phyloP scores from a whole-genome alignment of 1,284 basidiomycete species.

The Moesziomyces sp. region DNA sequence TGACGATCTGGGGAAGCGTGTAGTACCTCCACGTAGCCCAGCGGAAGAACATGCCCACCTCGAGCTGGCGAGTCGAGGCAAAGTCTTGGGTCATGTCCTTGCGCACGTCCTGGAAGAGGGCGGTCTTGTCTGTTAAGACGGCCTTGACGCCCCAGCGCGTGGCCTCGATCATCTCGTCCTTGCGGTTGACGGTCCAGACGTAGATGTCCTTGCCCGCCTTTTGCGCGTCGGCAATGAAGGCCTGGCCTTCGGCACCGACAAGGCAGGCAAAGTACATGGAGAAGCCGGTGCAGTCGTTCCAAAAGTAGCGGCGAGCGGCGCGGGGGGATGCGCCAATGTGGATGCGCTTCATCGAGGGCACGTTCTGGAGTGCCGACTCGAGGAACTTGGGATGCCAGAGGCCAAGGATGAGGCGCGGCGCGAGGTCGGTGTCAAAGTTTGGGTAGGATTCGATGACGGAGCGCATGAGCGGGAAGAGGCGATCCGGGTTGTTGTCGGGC shows the following conservation, averaged over 20 bases:
- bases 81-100: constrained; percentile 71
- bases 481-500: constrained; percentile 87
- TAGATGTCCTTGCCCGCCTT: constrained; percentile 82
- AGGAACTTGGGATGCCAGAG: constrained; percentile 87
- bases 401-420: constrained; percentile 88
- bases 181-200: constrained; percentile 96
- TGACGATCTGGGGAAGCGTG: constrained; percentile 52
- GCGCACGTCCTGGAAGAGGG: constrained; percentile 80
- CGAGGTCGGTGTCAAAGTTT: constrained; percentile 82
- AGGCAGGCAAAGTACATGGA: constrained; percentile 83
- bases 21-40: constrained; percentile 62
- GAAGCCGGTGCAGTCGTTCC: constrained; percentile 87
- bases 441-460: constrained; percentile 77
- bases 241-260: constrained; percentile 76
- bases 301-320: constrained; percentile 87
- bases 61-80: constrained; percentile 42
- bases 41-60: constrained; percentile 63
- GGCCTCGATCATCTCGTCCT: constrained; percentile 93
- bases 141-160: constrained; percentile 89
- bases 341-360: constrained; percentile 85
- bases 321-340: constrained; percentile 79
- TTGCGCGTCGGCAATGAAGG: constrained; percentile 83
- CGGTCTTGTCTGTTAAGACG: constrained; percentile 87
- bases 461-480: constrained; percentile 87
- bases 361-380: constrained; percentile 76